phyloP scores from a whole-genome alignment of 2,329 filamentous ascomycete species.

The Pyrenochaeta sp. region DNA sequence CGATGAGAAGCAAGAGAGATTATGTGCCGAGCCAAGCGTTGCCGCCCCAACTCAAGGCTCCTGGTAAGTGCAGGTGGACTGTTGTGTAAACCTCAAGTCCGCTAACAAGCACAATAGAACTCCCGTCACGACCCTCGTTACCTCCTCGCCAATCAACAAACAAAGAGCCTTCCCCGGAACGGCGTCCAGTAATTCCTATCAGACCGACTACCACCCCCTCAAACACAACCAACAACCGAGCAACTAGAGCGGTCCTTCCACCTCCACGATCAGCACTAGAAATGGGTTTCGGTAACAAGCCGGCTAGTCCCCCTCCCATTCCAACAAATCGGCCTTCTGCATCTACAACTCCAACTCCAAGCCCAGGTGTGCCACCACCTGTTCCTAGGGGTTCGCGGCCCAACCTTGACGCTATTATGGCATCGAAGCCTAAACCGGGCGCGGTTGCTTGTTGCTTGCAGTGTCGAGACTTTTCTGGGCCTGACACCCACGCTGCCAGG shows the following conservation, averaged over 20 bases:
- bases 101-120: conserved; percentile 19
- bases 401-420: conserved; percentile 64
- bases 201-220: conserved; percentile 15
- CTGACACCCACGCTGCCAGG: conserved; percentile 78
- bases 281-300: conserved; percentile 56
- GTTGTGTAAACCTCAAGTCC: conserved; percentile 8
- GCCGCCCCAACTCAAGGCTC: conserved; percentile 36
- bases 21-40: conserved; percentile 30
- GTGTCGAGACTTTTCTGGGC: conserved; percentile 86
- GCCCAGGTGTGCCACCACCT: conserved; percentile 53
- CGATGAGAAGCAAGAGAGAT: conserved; percentile 46
- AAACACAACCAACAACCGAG: conserved; percentile 9
- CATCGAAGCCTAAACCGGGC: conserved; percentile 47
- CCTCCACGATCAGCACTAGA: conserved; percentile 57
- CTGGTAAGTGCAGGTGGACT: too few relatives aligned
- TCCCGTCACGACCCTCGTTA: conserved; percentile 28
- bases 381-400: conserved; percentile 63
- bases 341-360: conserved; percentile 9
- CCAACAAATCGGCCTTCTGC: conserved; percentile 32
- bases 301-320: conserved; percentile 40
- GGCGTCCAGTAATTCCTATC: conserved; percentile 20
- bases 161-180: conserved; percentile 17
- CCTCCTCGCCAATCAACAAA: conserved; percentile 23
- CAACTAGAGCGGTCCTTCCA: conserved; percentile 32
- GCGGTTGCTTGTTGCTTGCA: conserved; percentile 66